Evolutionary conservation across 164 flowering plant genomes (phyloP), one percentile per base, ranked within the genome.

Genomic region (Euptelea pleiosperma): DNA sequence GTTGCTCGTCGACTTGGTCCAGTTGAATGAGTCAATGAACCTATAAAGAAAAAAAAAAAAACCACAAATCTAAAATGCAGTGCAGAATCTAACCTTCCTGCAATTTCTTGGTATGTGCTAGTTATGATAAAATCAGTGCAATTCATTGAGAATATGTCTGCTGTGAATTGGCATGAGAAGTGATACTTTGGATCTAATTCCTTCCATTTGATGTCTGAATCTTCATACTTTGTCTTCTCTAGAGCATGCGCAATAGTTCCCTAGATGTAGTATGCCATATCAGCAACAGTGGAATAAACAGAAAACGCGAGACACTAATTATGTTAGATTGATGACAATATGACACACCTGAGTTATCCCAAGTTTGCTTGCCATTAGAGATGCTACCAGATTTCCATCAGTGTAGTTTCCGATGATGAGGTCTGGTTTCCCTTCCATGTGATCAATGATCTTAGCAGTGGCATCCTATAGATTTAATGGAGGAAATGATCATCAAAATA

Each of bases 241-340:
- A 94, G 70, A 52, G 99, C 99, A 75, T 94, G 99, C 14, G 99
- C 99, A 43, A 94, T 89, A 4, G 96, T 91, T 67, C 77, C 97
- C 99, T 93, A 57, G 10, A 42, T 41, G 49, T 16, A 67, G 4
- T 6, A 19, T 8, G 25, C 2, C 12, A 31, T 2, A 28, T 35
- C 8, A 43, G 42, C 8, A 52, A 6, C 40, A 30, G 22, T 25
- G 2, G 30, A 34, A 35, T 9, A 22, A 61, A 7, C 14, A 36
- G 0, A 39, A 37, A 31, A 11, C n/a, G 22, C 29, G 22, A 18
- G 14, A 10, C 26, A 16, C 8, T 18, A 28, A n/a, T 1, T 28
- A n/a, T 22, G 30, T 11, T 51, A 33, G 35, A 46, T n/a, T 46
- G 43, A 19, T 34, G 34, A 45, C 45, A 40, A n/a, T 14, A 22